Conservation (phyloP, 2,329 filamentous ascomycete species). For the Aureobasidium subglaciale region DNA sequence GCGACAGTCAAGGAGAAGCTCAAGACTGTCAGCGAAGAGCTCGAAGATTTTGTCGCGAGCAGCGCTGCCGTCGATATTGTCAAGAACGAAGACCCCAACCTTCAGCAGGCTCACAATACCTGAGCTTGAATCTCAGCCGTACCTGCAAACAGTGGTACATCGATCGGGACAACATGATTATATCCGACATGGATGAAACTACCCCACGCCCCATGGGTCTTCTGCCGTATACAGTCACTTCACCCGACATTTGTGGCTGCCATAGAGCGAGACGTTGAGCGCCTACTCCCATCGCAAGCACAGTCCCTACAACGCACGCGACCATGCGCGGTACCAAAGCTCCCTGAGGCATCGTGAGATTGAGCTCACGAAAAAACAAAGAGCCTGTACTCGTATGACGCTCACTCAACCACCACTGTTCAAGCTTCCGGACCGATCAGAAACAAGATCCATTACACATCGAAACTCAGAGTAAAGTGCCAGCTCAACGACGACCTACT, state of each 20-base stretch:
- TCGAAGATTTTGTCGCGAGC: slow-evolving; percentile 91
- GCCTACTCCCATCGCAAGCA: background rate
- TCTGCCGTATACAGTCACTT: background rate
- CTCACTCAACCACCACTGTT: background rate
- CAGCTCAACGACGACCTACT: slow-evolving; percentile 1
- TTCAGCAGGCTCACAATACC: background rate
- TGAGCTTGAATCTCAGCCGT: background rate
- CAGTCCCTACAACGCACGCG: background rate
- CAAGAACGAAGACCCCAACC: slow-evolving; percentile 21
- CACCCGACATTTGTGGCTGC: background rate
- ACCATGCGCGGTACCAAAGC: too few species aligned
- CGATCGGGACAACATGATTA: too few species aligned
- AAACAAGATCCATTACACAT: background rate
- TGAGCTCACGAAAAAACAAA: background rate
- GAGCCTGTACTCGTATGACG: background rate
- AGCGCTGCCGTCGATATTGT: slow-evolving; percentile 75
- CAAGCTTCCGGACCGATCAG: background rate
- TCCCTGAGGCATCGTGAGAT: background rate
- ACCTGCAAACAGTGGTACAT: background rate
- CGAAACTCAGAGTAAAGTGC: background rate
- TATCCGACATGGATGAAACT: background rate
- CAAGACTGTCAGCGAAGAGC: slow-evolving; percentile 89
- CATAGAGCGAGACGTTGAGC: background rate
- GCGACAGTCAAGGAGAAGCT: slow-evolving; percentile 89
- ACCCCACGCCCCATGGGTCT: slow-evolving; percentile 3